Conservation (phyloP, 257 asterid genomes). For the Perilla frutescens region DNA sequence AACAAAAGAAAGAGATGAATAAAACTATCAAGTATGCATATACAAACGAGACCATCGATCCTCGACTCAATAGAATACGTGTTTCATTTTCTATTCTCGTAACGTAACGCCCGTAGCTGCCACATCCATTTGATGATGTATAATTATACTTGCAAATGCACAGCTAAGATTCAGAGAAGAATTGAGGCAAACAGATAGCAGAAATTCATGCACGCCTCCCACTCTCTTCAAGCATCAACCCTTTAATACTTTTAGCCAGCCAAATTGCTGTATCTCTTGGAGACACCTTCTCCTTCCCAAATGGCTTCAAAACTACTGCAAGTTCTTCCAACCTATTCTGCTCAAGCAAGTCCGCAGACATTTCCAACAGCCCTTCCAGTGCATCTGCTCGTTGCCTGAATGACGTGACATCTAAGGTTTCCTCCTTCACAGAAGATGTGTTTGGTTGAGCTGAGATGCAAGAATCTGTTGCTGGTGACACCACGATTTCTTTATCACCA, state of each 20-base stretch:
- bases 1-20: too few species aligned
- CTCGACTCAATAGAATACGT: too few species aligned
- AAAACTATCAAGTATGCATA: too few species aligned
- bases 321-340: constrained; percentile 84
- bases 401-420: constrained; percentile 68
- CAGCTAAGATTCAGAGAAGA: too few species aligned
- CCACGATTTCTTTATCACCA: too few species aligned
- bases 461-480: constrained; percentile 25
- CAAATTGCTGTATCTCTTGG: constrained; percentile 98
- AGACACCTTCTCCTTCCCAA: constrained; percentile 92
- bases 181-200: neutral
- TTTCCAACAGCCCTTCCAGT: constrained; percentile 86
- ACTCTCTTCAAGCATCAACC: constrained; percentile 81
- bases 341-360: constrained; percentile 91
- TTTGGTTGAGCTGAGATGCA: neutral
- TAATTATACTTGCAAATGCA: too few species aligned
- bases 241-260: constrained; percentile 93
- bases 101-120: too few species aligned
- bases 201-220: constrained; percentile 54
- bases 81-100: too few species aligned
- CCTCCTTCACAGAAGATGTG: constrained; percentile 41
- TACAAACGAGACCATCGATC: too few species aligned
- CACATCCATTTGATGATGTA: neutral
- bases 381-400: constrained; percentile 90
- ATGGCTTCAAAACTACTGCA: constrained; percentile 80